Base-by-base conservation (phyloP, 2,329 filamentous ascomycete species). In the Aspergillus floridensis region DNA sequence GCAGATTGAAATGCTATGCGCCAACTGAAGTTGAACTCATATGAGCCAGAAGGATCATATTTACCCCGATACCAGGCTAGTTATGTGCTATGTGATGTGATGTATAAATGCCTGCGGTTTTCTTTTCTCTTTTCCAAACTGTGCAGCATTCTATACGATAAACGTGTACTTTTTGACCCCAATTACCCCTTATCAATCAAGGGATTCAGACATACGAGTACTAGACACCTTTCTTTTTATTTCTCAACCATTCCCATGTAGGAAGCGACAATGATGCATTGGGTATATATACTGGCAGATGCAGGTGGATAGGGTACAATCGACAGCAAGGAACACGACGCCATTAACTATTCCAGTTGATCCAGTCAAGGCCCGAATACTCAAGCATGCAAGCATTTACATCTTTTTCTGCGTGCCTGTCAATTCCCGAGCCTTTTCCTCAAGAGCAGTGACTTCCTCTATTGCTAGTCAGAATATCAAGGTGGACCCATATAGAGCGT, bases 381-480 rank as follows among this genome's bases (percentile, higher is more conserved):
- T 44, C 38, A 19, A 8, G 38, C 16, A 44, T 16, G 16, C 16
- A n/a, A 44, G 38, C 38, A 19, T n/a, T 44, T 19, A 44, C 14
- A 44, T 2, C 21, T 57, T 71, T 63, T 75, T 72, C 60, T 72
- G 60, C 2, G 63, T 53, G 35, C 62, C 65, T 5, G 72, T 71
- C 56, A 77, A 59, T 21, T 72, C 73, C 58, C 67, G 70, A 2
- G 69, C 75, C 61, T 75, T 66, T 58, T 71, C 71, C 66, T 77
- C 75, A 57, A 77, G 47, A 6, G 50, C 64, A 10, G 66, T 66
- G 31, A 76, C 66, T 65, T 77, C 66, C 60, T 73, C 75, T 77
- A 55, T 10, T 5, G 2, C n/a, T 10, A 5, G 29, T 61, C 41
- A 65, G 59, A 55, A 47, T 21, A 14, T 26, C 59, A 56, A n/a